phyloP scores from a whole-genome alignment of 768 basidiomycete species.

The Naganishia vaughanmartiniae region DNA sequence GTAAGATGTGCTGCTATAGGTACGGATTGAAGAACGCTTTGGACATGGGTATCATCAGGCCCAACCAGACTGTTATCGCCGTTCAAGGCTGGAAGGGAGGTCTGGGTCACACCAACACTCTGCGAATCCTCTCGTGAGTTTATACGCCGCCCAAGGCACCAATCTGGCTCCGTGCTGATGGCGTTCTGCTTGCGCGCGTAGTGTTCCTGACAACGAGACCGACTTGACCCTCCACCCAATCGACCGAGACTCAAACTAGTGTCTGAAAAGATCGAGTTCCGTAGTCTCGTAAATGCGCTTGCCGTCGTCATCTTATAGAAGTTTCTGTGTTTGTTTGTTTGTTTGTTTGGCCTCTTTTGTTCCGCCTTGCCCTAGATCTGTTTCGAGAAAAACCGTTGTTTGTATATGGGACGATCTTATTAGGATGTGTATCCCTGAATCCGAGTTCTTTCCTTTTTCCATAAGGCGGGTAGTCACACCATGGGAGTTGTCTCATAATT shows the following conservation, averaged over 20 bases:
- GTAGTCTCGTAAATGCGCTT: not conserved
- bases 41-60: conserved; percentile 76
- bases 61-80: conserved; percentile 84
- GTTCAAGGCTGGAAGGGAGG: conserved; percentile 99
- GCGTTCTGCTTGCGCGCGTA: not conserved
- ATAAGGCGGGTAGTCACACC: not conserved
- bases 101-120: conserved; percentile 67
- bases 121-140: conserved; percentile 46
- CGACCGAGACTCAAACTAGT: conserved; percentile 34
- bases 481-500: too few relatives aligned
- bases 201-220: conserved; percentile 48
- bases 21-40: conserved; percentile 75
- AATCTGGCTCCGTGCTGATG: not conserved
- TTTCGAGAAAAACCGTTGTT: not conserved
- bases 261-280: not conserved
- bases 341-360: not conserved
- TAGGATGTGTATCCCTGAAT: not conserved
- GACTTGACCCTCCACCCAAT: conserved; percentile 52
- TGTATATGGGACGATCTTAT: conserved; percentile 9
- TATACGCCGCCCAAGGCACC: not conserved
- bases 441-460: not conserved
- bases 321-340: conserved; percentile 11
- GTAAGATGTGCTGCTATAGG: conserved; percentile 55
- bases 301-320: conserved; percentile 13
- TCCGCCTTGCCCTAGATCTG: not conserved